phyloP scores from a whole-genome alignment of 116 monocot genomes.

The Papilionanthe hybrid region DNA sequence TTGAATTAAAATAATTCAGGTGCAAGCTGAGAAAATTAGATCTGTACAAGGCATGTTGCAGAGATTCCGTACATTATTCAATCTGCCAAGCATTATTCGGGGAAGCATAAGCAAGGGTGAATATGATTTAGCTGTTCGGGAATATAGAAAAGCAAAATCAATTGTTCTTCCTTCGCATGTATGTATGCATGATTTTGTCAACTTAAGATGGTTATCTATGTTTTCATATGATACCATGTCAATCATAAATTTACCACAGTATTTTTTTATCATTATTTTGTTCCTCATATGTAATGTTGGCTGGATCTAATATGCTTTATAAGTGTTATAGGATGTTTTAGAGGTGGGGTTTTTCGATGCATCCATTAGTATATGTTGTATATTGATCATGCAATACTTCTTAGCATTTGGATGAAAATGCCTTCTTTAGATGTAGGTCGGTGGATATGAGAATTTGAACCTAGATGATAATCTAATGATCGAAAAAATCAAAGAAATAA shows the following conservation, averaged over 20 bases:
- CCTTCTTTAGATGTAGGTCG: no score
- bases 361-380: background rate
- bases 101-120: slow-evolving; percentile 88
- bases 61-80: slow-evolving; percentile 91
- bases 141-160: slow-evolving; percentile 98
- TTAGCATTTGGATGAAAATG: background rate
- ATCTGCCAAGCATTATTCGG: slow-evolving; percentile 92
- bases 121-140: slow-evolving; percentile 97
- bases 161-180: slow-evolving; percentile 99
- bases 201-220: background rate
- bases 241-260: background rate
- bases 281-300: background rate
- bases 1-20: slow-evolving; percentile 28
- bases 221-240: background rate
- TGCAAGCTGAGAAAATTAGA: slow-evolving; percentile 99
- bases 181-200: slow-evolving; percentile 14
- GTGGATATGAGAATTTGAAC: no score
- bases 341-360: background rate
- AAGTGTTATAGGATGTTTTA: background rate
- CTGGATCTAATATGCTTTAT: background rate
- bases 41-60: slow-evolving; percentile 99
- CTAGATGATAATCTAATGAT: no score
- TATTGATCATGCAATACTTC: no score
- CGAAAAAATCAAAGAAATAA: no score
- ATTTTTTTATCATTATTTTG: background rate